Conservation (phyloP, 2,329 filamentous ascomycete species). For the Penicillium sp. region DNA sequence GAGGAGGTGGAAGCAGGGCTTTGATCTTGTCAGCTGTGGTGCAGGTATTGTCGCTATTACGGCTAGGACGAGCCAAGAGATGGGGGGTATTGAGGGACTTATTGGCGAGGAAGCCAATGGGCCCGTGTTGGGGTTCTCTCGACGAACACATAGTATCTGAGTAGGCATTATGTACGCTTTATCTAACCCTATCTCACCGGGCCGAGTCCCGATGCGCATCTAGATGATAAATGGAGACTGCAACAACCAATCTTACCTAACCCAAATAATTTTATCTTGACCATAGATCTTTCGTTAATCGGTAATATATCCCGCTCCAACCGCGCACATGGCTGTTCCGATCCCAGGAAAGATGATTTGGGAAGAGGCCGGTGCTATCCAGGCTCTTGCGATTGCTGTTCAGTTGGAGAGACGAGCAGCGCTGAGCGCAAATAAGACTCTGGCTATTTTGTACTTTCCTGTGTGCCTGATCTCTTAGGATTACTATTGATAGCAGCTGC, state of each 20-base stretch:
- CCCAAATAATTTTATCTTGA: background rate
- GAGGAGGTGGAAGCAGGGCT: slow-evolving; percentile 8
- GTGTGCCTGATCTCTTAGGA: background rate
- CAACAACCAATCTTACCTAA: background rate
- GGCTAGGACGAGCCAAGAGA: slow-evolving; percentile 1
- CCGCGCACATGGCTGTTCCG: slow-evolving; percentile 3
- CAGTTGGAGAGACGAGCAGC: background rate
- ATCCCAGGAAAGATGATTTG: background rate
- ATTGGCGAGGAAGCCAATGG: background rate
- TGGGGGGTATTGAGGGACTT: background rate
- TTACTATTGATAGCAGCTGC: background rate
- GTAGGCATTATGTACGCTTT: background rate
- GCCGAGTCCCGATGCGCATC: background rate
- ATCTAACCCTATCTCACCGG: slow-evolving; percentile 3
- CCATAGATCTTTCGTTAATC: background rate
- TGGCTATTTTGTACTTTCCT: background rate
- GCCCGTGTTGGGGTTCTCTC: background rate
- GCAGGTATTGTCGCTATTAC: slow-evolving; percentile 10
- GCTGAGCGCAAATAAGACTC: background rate
- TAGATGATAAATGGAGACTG: background rate
- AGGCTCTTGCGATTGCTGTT: slow-evolving; percentile 1
- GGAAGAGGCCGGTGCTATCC: slow-evolving; percentile 4
- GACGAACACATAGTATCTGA: background rate
- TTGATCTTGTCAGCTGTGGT: slow-evolving; percentile 14
- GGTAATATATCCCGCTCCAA: background rate